These are phyloP conservation scores for Solanum paucissectum DNA, from an alignment of 257 asterid species.

Conservation along the genomic window DNA sequence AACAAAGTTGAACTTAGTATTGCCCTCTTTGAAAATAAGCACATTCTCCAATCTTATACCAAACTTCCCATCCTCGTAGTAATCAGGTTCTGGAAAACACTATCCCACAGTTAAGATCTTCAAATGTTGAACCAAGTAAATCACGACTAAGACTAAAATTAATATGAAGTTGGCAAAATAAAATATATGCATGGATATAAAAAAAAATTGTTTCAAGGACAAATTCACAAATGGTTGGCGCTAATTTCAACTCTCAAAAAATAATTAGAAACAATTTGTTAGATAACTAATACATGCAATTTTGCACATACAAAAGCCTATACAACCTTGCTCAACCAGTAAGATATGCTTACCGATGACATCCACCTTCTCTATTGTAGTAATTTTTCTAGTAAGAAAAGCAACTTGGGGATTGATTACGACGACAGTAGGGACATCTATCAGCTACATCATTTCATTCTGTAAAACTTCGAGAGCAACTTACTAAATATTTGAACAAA, in stretches of 20 bases:
- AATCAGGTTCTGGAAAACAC: slow-evolving; percentile 74
- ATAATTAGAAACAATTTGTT: neutral
- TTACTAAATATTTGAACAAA: neutral
- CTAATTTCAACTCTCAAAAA: neutral
- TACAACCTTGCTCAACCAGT: neutral
- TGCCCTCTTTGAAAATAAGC: slow-evolving; percentile 69
- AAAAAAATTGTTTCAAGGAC: neutral
- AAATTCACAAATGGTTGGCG: neutral
- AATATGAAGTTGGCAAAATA: neutral
- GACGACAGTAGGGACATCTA: neutral
- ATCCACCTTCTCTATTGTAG: neutral
- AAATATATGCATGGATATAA: neutral
- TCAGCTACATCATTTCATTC: neutral
- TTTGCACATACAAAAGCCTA: neutral
- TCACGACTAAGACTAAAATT: neutral
- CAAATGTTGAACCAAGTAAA: neutral
- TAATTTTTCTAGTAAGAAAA: neutral
- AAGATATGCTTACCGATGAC: neutral
- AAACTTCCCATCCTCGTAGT: slow-evolving; percentile 91
- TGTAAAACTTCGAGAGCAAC: neutral
- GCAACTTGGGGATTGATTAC: neutral
- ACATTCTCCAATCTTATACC: slow-evolving; percentile 94
- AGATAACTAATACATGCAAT: neutral
- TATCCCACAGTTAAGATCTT: slow-evolving; percentile 1
- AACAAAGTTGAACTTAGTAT: slow-evolving; percentile 70